Evolutionary conservation across 2,329 filamentous ascomycete species (phyloP).

Genomic region (Paraphaeosphaeria minitans): DNA sequence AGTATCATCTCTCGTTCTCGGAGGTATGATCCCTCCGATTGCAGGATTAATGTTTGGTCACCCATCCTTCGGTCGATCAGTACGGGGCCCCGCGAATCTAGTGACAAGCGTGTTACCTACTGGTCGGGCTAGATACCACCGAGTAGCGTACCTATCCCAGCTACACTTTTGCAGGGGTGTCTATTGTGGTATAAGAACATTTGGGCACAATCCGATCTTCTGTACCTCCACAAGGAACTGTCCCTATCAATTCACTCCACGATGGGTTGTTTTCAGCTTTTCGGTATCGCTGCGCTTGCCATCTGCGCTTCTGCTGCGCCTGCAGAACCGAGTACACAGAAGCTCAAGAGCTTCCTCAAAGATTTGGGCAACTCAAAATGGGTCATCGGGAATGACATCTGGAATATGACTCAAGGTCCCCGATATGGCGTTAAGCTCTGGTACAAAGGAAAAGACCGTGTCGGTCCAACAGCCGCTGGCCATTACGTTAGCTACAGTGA

Average conservation of each 20-base stretch:
- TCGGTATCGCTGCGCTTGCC: constrained; percentile 24
- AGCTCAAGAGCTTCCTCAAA: constrained; percentile 41
- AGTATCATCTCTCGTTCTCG: neutral
- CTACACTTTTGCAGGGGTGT: neutral
- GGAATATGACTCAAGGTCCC: constrained; percentile 49
- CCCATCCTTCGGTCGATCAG: constrained; percentile 6
- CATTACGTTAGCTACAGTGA: constrained; percentile 55
- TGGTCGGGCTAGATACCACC: constrained; percentile 12
- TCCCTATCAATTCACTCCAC: neutral
- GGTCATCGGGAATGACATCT: constrained; percentile 49
- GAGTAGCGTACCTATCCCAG: constrained; percentile 3
- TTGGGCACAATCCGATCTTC: neutral
- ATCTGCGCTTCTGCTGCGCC: constrained; percentile 21
- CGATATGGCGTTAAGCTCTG: constrained; percentile 49
- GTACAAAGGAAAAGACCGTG: constrained; percentile 51
- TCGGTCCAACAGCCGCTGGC: constrained; percentile 46
- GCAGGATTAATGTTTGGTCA: constrained; percentile 13
- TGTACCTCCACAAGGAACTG: too few species aligned
- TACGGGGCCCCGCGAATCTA: constrained; percentile 13
- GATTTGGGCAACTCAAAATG: constrained; percentile 42
- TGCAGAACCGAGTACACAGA: constrained; percentile 25
- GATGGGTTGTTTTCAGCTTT: constrained; percentile 26
- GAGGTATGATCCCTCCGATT: constrained; percentile 4
- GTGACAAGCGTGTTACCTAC: neutral
- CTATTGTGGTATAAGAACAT: constrained; percentile 8